These are phyloP conservation scores for Fistulina hepatica DNA, from an alignment of 1,284 basidiomycete genomes.

Conservation along the genomic window DNA sequence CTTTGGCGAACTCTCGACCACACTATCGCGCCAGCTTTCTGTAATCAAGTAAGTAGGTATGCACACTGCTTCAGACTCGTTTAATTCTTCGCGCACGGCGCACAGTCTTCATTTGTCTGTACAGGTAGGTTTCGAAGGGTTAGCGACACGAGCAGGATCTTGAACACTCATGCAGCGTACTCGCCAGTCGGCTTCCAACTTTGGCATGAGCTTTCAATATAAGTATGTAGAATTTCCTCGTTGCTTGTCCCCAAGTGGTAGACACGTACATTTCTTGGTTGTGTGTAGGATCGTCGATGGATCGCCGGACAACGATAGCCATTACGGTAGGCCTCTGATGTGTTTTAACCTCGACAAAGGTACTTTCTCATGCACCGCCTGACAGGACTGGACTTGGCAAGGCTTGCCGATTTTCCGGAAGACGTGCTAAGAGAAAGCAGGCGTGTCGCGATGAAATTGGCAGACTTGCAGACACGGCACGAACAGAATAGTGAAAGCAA, in stretches of 20 bases:
- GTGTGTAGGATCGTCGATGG: slow-evolving; percentile 55
- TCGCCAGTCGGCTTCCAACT: slow-evolving; percentile 39
- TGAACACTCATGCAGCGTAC: slow-evolving; percentile 31
- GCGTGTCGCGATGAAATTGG: slow-evolving; percentile 50
- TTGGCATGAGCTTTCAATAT: slow-evolving; percentile 71
- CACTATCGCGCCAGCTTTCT: slow-evolving; percentile 59
- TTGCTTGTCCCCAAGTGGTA: no score
- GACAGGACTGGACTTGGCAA: slow-evolving; percentile 71
- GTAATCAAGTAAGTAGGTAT: slow-evolving; percentile 69
- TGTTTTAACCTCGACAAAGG: not conserved
- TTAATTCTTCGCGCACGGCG: no score
- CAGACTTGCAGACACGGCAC: slow-evolving; percentile 46
- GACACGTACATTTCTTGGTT: no score
- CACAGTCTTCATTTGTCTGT: slow-evolving; percentile 72
- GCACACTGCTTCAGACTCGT: no score
- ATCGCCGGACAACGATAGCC: slow-evolving; percentile 40
- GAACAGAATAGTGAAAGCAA: slow-evolving; percentile 50
- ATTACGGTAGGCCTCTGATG: slow-evolving; percentile 52
- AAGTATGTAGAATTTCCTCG: slow-evolving; percentile 35
- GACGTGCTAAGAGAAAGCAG: slow-evolving; percentile 54
- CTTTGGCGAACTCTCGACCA: slow-evolving; percentile 57
- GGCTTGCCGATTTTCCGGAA: slow-evolving; percentile 68
- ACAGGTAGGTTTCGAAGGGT: slow-evolving; percentile 40
- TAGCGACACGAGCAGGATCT: slow-evolving; percentile 5
- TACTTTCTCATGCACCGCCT: not conserved